Evolutionary conservation across 768 basidiomycete species (phyloP), one percentile per base, ranked within the genome.

Genomic region (Trametes sanguinea): DNA sequence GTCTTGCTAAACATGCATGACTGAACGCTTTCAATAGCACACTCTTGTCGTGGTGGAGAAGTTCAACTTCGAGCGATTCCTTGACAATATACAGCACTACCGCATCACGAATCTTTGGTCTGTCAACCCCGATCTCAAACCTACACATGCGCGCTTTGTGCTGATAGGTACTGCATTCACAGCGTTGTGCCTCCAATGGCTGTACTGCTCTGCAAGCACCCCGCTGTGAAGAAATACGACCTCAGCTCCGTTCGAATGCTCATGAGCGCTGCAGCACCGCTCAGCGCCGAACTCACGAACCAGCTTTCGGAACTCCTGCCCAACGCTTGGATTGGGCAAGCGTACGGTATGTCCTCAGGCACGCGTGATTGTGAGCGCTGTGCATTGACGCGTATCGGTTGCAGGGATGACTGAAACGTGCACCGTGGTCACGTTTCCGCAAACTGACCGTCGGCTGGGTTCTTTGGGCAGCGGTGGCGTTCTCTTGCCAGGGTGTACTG

Each of bases 261-360:
- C 51, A 76, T 74, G 57, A 71, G 67, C 65, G 85, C 85, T 22
- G 86, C 87, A 29, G 87, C 86, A 6, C 86, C 87, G 45, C 76
- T 87, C 47, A 79, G 83, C 0, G 64, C 71, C 33, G 81, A 85
- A 62, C 67, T 84, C n/a, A 83, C 80, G 63, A 69, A 76, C 35
- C 77, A 77, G 64, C 73, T 85, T 30, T 68, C 70, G n/a, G 70
- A 76, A 43, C 63, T 81, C 37, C 79, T 87, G 33, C 86, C 86
- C 0, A 65, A 75, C 16, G 78, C 78, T 1, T 73, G 75, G 57
- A 77, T 87, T n/a, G 85, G 83, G n/a, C 86, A 87, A 69, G 81
- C 79, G n/a, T 87, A 86, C 69, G 85, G 85, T 84, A 40, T 70
- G 65, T 17, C 13, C n/a, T 33, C 51, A 1, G 14, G 17, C 27